Evolutionary conservation across 257 asterid genomes (phyloP), one percentile per base, ranked within the genome.

Genomic region (Misopates orontium): DNA sequence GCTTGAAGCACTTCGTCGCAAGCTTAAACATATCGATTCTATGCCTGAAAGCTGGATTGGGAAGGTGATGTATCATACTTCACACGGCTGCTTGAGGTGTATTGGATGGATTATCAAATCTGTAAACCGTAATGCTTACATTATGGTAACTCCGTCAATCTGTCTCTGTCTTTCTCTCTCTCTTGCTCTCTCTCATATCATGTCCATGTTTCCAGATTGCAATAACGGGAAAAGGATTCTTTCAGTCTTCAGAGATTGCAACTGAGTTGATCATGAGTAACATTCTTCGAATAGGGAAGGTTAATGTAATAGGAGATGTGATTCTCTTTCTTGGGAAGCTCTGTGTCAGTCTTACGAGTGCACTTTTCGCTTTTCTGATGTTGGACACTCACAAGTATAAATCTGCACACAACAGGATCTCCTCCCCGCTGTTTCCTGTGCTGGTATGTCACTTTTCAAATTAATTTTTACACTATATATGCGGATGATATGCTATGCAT

Each of bases 271-370:
- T 94, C 61, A 91, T 88, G 79, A 85, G 96, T 45, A 94, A 94
- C 85, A 87, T 94, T 39, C 88, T 91, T 53, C 77, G 98, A 71
- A 94, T 91, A 13, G 97, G 98, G 71, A 94, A 94, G 65, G 96
- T 94, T 79, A 84, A 94, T 14, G 96, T 94, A 40, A 84, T 94
- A 1, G 97, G 99, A 50, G 98, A 94, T 10, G 96, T 94, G 64
- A 88, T 94, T 60, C 96, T 94, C 62, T 90, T 90, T 75, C 94
- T 94, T 0, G 99, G 99, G 81, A 94, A 94, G 93, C 88, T 94
- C 2, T 80, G 96, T 50, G 99, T 94, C 60, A 94, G 99, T 80
- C 96, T 94, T n/a, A 74, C 78, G 7, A 88, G 99, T 61, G 96
- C 96, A 0, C 86, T 94, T 16, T 88, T 94, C 5, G 99, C 98